phyloP scores from a whole-genome alignment of 495 filamentous ascomycete genomes.

The Trichoderma gamsii region DNA sequence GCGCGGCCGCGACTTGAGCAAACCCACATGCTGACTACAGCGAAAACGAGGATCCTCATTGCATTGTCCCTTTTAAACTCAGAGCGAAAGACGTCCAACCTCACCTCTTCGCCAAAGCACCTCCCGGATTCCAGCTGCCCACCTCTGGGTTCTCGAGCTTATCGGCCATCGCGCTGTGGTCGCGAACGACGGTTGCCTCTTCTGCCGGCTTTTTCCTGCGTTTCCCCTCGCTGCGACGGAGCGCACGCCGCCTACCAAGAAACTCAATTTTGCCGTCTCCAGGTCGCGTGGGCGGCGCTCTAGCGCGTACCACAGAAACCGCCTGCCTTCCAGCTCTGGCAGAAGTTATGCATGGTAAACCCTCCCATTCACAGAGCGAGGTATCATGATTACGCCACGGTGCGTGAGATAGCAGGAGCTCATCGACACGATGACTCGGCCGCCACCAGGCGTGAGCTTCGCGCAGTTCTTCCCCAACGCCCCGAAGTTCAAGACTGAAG shows the following conservation, averaged over 20 bases:
- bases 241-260: neutral
- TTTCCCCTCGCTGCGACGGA: neutral
- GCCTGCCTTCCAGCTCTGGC: neutral
- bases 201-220: neutral
- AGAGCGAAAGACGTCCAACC: neutral
- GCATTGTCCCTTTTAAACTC: slow-evolving; percentile 11
- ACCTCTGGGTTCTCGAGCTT: neutral
- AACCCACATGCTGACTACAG: slow-evolving; percentile 10
- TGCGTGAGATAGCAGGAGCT: slow-evolving; percentile 40
- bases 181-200: neutral
- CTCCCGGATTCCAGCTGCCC: neutral
- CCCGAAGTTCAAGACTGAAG: slow-evolving; percentile 33
- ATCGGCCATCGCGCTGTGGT: neutral
- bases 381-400: slow-evolving; percentile 51
- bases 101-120: neutral
- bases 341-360: slow-evolving; percentile 16
- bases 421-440: slow-evolving; percentile 64
- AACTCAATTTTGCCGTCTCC: slow-evolving; percentile 8
- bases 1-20: neutral
- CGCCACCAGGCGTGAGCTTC: slow-evolving; percentile 64
- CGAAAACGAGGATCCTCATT: slow-evolving; percentile 8
- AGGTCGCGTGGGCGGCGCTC: slow-evolving; percentile 12
- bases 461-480: slow-evolving; percentile 88
- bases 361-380: slow-evolving; percentile 20
- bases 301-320: slow-evolving; percentile 2